Evolutionary conservation across 495 filamentous ascomycete genomes (phyloP), one percentile per base, ranked within the genome.

Genomic region (Astrothelium macrocarpum): DNA sequence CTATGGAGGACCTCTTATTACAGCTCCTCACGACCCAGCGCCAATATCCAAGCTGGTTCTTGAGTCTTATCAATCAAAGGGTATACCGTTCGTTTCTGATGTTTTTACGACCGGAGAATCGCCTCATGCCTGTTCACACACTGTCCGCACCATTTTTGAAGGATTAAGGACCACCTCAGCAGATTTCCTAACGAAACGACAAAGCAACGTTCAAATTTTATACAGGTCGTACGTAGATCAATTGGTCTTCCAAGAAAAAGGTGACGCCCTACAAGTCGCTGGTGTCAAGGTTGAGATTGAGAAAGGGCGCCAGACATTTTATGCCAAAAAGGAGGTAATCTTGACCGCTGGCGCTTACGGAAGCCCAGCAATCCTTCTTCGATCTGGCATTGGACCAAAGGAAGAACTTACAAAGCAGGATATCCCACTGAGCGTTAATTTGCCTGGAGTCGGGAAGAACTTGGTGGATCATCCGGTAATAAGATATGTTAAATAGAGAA

Each of bases 91-190:
- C n/a, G n/a, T n/a, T n/a, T n/a, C n/a, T n/a, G n/a, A n/a, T n/a
- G 79, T 83, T 75, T 82, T 82, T 68, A 76, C 71, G 59, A 73
- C 76, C 1, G 80, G 81, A 18, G 75, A 80, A 16, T 67, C 70
- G 7, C 63, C 78, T 1, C 77, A 81, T 43, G 80, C 80, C 4
- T 82, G 80, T 64, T 80, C 80, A 36, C 80, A 82, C 71, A 78
- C 68, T 0, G 74, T 76, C 25, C 74, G 80, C 32, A 81, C 81
- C 5, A 77, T 80, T 0, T 74, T 79, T 60, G 70, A 81, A 36
- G 81, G 79, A 0, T 61, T 75, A 16, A 73, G 81, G 16, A 79
- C 74, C 11, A 83, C 78, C 0, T 70, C 73, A 0, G 77, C 78
- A 2, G 79, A 82, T 62, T 82, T 77, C 59, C 71, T 81, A 14